Evolutionary conservation across 2,329 filamentous ascomycete species (phyloP), one percentile per base, ranked within the genome.

Genomic region (Diaporthe aspalathi): DNA sequence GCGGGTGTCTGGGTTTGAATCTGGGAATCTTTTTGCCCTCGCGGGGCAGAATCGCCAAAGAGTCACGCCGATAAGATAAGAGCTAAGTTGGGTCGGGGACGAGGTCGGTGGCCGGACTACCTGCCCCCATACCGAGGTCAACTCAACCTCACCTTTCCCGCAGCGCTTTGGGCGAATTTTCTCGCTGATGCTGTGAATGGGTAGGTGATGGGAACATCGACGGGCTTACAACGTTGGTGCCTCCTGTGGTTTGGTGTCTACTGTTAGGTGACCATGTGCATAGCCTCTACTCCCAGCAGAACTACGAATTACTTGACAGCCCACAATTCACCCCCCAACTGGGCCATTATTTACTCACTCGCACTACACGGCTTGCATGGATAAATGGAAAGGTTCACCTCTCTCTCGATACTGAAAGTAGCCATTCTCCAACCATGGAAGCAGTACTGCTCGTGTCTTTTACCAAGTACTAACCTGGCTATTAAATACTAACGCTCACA

Each of bases 51-150:
- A 22, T 43, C 29, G 32, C 56, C 52, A 47, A 60, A 62, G 43
- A 72, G 60, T 60, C 45, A 62, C 38, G 38, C 43, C 53, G 70
- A 72, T 72, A 70, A 72, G 70, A 72, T 72, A 72, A 72, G 47
- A 65, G 60, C 60, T 65, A 50, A 50, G 60, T 65, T 38, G 45
- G 60, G 60, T 65, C n/a, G 60, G 60, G 60, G 60, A 65, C 60
- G 60, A 50, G 60, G 5, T 12, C 22, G 7, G 12, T 53, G 14
- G 49, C n/a, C 9, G 20, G 45, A 16, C 32, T 8, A 24, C 9
- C 22, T 12, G 17, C 14, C 27, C 14, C 16, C 24, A 4, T 7
- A 35, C 27, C 24, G 7, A 32, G 11, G 27, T 54, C 52, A n/a
- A 54, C 52, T 32, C 16, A 35, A 9, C n/a, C n/a, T n/a, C n/a